A percentile compares a stretch with the other conserved stretches of the same genome.
phyloP scores from a whole-genome alignment of 2,329 filamentous ascomycete species.

The Botrytis byssoidea region DNA sequence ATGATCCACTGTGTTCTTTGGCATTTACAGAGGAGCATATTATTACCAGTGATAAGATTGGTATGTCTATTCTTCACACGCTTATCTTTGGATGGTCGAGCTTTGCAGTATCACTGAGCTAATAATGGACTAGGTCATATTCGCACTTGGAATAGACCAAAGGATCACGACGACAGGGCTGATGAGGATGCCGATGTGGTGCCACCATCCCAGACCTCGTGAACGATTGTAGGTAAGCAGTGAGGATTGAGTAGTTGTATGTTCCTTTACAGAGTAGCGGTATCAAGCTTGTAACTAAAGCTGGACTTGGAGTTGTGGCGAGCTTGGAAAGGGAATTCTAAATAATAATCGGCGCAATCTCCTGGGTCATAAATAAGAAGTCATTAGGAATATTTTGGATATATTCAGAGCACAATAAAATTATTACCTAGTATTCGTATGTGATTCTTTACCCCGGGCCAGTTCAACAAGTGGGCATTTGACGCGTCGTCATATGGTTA shows the following conservation, averaged over 20 bases:
- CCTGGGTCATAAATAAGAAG: neutral
- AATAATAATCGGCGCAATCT: neutral
- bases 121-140: slow-evolving; percentile 28
- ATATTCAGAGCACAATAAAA: neutral
- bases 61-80: slow-evolving; percentile 51
- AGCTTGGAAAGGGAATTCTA: neutral
- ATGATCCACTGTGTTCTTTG: slow-evolving; percentile 84
- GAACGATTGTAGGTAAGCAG: neutral
- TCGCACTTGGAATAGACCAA: slow-evolving; percentile 34
- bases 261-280: neutral
- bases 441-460: neutral
- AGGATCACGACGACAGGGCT: slow-evolving; percentile 21
- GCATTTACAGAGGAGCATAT: slow-evolving; percentile 94
- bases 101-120: neutral
- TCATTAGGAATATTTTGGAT: neutral
- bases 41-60: slow-evolving; percentile 86
- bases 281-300: neutral
- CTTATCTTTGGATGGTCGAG: neutral
- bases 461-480: neutral
- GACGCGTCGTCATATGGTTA: neutral
- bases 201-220: neutral
- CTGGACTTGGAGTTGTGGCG: slow-evolving; percentile 2
- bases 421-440: neutral
- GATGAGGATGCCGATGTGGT: slow-evolving; percentile 15
- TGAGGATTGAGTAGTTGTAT: neutral